Conservation (phyloP, 495 filamentous ascomycete genomes). For the Platismatia glauca region DNA sequence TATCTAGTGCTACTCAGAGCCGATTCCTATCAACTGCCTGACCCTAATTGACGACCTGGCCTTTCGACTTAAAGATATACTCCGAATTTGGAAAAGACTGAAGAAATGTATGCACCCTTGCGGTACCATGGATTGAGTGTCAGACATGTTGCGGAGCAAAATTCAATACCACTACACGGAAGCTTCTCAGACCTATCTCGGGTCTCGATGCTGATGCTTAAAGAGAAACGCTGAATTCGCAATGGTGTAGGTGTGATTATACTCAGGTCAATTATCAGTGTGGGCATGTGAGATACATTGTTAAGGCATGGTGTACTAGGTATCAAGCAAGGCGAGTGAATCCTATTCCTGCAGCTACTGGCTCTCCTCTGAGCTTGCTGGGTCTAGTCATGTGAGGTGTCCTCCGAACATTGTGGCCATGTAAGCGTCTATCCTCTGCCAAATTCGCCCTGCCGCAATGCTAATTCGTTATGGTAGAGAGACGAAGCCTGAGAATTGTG, state of each 20-base stretch:
- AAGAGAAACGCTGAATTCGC: not conserved
- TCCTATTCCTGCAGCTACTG: not conserved
- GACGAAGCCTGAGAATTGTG: constrained; percentile 36
- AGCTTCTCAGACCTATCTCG: not conserved
- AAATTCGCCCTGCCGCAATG: not conserved
- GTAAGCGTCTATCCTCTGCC: constrained; percentile 24
- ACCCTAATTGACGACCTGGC: not conserved
- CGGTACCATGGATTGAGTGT: not conserved
- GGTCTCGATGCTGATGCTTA: not conserved
- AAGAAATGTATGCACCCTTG: constrained; percentile 3
- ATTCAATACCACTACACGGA: not conserved
- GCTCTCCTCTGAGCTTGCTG: constrained; percentile 1
- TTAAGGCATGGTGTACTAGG: constrained; percentile 44
- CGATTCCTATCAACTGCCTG: not conserved
- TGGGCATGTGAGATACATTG: constrained; percentile 41
- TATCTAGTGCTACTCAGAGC: not conserved
- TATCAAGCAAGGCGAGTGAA: constrained; percentile 37
- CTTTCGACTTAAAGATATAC: not conserved
- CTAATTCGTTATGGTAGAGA: constrained; percentile 26
- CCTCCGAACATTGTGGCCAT: constrained; percentile 41
- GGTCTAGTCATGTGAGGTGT: constrained; percentile 30
- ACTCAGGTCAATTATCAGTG: constrained; percentile 43
- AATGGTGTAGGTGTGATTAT: constrained; percentile 46
- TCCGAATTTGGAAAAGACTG: not conserved
- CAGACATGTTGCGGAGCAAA: not conserved